Evolutionary conservation across 805 yeast genomes (phyloP), one percentile per base, ranked within the genome.

Genomic region (Ogataea pini): DNA sequence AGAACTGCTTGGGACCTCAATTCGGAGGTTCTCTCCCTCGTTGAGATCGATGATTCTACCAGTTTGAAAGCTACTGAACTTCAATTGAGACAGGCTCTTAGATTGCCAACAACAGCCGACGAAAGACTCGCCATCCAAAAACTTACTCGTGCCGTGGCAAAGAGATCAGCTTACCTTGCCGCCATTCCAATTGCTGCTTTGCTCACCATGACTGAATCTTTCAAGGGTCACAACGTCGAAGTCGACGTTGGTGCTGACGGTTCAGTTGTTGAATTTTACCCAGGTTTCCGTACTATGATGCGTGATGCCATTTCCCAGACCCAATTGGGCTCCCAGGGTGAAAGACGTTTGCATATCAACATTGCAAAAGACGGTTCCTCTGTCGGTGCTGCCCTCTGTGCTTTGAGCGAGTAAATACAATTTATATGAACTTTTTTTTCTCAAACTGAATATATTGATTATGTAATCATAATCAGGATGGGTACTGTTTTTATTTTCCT

Each of bases 191-290:
- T 92, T 48, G 92, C 96, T 27, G 97, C 94, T 2, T 78, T 92
- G 48, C 64, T 85, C 45, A 70, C 76, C 44, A 81, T 80, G 67
- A 85, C 91, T 1, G 76, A 74, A 44, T 85, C 92, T 13, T 78
- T 90, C 44, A 77, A 78, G 39, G 80, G 77, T 46, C 87, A 85
- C 59, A 81, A 79, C 51, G 53, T 55, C 31, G 88, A 84, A 61
- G 89, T 92, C 43, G 98, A 92, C 66, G 80, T 94, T 56, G 98
- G 97, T 50, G 91, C 91, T 51, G 98, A 92, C 68, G 99, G 99
- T 31, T 85, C 96, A 2, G 94, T 92, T 47, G 85, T 92, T 42
- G 96, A 92, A 69, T 86, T 80, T 63, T 94, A 91, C 68, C 99
- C 99, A 14, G 91, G 92, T 20, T 92, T 86, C 71, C 83, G 85